Conservation (phyloP, 306 rosid species). For the Myrica gale region DNA sequence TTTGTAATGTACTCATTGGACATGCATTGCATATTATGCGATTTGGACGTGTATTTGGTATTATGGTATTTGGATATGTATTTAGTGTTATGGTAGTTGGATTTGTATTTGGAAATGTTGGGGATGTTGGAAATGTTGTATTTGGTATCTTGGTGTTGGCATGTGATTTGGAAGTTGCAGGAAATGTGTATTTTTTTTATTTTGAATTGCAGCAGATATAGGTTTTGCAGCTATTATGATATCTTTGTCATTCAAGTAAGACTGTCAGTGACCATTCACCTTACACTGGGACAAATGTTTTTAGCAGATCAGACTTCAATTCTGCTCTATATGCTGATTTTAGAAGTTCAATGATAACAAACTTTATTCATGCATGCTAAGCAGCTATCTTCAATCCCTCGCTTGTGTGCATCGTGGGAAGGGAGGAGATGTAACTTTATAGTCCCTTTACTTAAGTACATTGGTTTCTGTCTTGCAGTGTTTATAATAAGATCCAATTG, state of each 20-base stretch:
- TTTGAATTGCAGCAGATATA: no score
- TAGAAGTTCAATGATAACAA: not conserved
- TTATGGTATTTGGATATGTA: no score
- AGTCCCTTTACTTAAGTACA: constrained; percentile 10
- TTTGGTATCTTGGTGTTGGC: no score
- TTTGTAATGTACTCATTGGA: no score
- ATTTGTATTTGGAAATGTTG: no score
- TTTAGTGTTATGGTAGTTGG: no score
- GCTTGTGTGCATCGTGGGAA: constrained; percentile 7
- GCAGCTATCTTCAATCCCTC: constrained; percentile 2
- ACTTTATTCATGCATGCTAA: not conserved
- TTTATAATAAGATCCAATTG: constrained; percentile 31
- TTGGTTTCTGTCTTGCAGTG: constrained; percentile 42
- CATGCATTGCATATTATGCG: no score
- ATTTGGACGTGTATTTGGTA: no score
- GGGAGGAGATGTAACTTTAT: constrained; percentile 18
- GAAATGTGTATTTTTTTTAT: no score
- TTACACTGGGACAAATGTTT: not conserved
- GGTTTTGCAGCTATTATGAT: not conserved
- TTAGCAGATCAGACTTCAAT: not conserved
- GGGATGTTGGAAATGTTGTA: no score
- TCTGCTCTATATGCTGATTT: not conserved
- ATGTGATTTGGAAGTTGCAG: no score
- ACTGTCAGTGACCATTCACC: not conserved
- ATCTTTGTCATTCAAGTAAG: not conserved